phyloP scores from a whole-genome alignment of 2,329 filamentous ascomycete genomes.

The Fusarium irregulare region DNA sequence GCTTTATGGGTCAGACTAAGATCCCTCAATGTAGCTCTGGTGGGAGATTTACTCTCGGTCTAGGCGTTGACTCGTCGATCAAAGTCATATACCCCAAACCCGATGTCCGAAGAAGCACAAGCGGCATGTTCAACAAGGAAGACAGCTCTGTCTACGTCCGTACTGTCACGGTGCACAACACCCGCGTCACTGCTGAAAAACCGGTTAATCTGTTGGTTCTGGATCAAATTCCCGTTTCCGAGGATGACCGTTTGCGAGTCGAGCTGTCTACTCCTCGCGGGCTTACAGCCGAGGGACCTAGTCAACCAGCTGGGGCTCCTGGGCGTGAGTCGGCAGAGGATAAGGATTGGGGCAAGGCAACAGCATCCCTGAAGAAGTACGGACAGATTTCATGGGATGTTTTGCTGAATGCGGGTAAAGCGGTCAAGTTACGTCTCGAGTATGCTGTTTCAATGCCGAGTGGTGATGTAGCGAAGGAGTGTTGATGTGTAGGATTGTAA shows the following conservation, averaged over 20 bases:
- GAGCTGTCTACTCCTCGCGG: constrained; percentile 62
- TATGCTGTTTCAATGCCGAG: constrained; percentile 69
- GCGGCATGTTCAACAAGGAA: constrained; percentile 66
- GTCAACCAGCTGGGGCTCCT: constrained; percentile 52
- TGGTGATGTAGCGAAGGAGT: constrained; percentile 54
- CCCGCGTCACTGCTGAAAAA: constrained; percentile 52
- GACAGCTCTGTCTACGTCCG: constrained; percentile 63
- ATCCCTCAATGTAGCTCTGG: constrained; percentile 67
- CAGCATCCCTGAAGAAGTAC: constrained; percentile 63
- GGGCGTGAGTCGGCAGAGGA: constrained; percentile 47
- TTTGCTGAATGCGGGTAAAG: constrained; percentile 66
- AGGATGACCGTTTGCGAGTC: constrained; percentile 68
- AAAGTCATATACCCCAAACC: constrained; percentile 66
- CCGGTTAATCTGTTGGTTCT: constrained; percentile 62
- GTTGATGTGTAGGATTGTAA: constrained; percentile 15
- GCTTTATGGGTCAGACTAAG: constrained; percentile 67
- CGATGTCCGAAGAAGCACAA: constrained; percentile 62
- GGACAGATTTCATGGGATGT: constrained; percentile 71
- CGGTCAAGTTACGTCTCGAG: constrained; percentile 68
- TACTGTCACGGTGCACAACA: constrained; percentile 63
- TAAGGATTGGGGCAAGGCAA: constrained; percentile 65
- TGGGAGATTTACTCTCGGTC: constrained; percentile 62
- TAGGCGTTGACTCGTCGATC: constrained; percentile 71
- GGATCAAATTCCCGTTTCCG: constrained; percentile 71
- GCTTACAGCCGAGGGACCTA: constrained; percentile 54